Conservation (phyloP, 768 basidiomycete species). For the Hericium coralloides region DNA sequence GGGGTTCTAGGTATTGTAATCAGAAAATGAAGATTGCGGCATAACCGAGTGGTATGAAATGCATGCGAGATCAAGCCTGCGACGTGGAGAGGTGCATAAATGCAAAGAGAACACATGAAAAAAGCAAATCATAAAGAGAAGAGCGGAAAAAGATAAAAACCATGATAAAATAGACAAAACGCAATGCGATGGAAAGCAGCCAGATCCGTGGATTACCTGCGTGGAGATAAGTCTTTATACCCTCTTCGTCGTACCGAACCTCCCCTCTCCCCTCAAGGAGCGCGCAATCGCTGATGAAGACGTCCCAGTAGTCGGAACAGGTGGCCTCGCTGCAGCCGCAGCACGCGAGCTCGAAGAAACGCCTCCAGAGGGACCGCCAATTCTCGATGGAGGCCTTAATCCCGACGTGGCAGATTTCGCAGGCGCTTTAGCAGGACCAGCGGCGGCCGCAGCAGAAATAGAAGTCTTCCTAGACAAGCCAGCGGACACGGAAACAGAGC, state of each 20-base stretch:
- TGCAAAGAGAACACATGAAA: not conserved
- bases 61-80: not conserved
- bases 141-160: not conserved
- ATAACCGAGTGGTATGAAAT: not conserved
- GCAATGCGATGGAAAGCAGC: not conserved
- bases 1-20: not conserved
- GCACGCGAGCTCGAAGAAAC: not conserved
- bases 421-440: not conserved
- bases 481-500: not conserved
- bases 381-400: not conserved
- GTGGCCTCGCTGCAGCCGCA: not conserved
- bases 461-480: not conserved
- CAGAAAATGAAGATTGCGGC: not conserved
- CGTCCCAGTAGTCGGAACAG: not conserved
- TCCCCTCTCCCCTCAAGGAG: not conserved
- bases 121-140: not conserved
- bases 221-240: not conserved
- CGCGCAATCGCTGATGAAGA: not conserved
- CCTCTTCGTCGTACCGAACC: not conserved
- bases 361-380: not conserved
- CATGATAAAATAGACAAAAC: not conserved
- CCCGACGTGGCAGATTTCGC: not conserved
- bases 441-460: not conserved
- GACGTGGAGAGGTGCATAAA: not conserved
- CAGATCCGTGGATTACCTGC: not conserved